Base-by-base conservation (phyloP, 1,284 basidiomycete genomes). In the Lentinula novae-zelandiae region DNA sequence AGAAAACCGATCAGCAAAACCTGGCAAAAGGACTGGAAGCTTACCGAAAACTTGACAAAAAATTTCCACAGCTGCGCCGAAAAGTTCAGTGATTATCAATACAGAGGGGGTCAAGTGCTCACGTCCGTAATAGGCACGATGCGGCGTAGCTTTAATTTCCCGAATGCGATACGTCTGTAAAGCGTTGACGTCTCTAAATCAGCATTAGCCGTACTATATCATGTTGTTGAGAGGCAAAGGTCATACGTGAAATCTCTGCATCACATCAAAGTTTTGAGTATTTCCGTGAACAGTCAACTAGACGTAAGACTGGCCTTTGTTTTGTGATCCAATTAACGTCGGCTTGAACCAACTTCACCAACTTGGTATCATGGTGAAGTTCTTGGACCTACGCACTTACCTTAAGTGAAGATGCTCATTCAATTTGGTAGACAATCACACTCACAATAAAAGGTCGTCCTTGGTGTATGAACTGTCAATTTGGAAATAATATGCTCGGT, bases 261-360 rank as follows among this genome's bases (percentile, higher is more conserved):
- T 9, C 10, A 36, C 1, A 38, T 9, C 10, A 36, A 20, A 5
- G 51, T 38, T 12, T n/a, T 54, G 62, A 33, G 53, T 15, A 8
- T 13, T 53, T 42, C 65, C 57, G 60, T 33, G 39, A 44, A 52
- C 44, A 13, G 62, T 36, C 20, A 46, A 52, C 53, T 15, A 57
- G 31, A 5, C 22, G 3, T 17, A 34, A 1, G 4, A 49, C 75
- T 34, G 62, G 87, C 89, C 87, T 82, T 9, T 89, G 90, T 39
- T 84, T 84, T 12, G 93, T 96, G 58, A 85, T 85, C 84, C 91
- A 96, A 66, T 91, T 92, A 62, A 95, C 89, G 63, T 94, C 87
- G 8, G 88, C 82, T 58, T 84, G 81, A 5, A 87, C 72, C 34
- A 95, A 81, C 67, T 82, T 86, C 0, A 90, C 94, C 57, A 87